Base-by-base conservation (phyloP, 257 asterid genomes). In the Solanum habrochaites region DNA sequence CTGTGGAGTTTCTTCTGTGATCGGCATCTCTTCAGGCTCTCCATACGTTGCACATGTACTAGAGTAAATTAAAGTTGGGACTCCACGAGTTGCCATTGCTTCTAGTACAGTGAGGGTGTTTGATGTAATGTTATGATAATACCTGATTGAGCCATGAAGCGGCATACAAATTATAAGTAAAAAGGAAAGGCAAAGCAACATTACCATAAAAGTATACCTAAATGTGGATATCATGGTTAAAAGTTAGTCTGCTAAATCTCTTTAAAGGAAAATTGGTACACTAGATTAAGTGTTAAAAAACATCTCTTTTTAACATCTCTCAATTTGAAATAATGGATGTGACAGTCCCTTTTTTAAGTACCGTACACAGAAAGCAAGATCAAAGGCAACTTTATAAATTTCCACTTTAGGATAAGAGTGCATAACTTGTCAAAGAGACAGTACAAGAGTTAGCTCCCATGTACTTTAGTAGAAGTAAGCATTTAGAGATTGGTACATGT, bases 101-200 rank as follows among this genome's bases (percentile, higher is more conserved):
- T 94, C 96, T 88, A 95, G 84, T 80, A 94, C 91, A 45, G 91
- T 91, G 73, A 96, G 96, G 62, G 98, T 95, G 90, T 96, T 96
- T 72, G 98, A 96, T 29, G 98, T 96, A 86, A 96, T 95, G 89
- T 95, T 96, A 93, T 96, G 98, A 92, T 96, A 96, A 88, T 96
- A 96, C 93, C 98, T 96, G 94, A 60, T 78, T 74, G 62, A 74
- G 21, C 43, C 56, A 74, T 74, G 21, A 40, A 74, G 82, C 32
- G n/a, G 64, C 64, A 56, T 56, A 56, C 25, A 11, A 56, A 56
- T 56, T 56, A 56, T 56, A 56, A 56, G 64, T 56, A 56, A 56
- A 43, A 73, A 11, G 82, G 82, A 73, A 39, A 39, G 32, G 18
- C 52, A 73, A 73, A 37, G 82, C 82, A 73, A 73, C 15, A 39